These are phyloP conservation scores for Phoenix dactylifera DNA, from an alignment of 176 grass and related monocot species.

Conservation along the genomic window DNA sequence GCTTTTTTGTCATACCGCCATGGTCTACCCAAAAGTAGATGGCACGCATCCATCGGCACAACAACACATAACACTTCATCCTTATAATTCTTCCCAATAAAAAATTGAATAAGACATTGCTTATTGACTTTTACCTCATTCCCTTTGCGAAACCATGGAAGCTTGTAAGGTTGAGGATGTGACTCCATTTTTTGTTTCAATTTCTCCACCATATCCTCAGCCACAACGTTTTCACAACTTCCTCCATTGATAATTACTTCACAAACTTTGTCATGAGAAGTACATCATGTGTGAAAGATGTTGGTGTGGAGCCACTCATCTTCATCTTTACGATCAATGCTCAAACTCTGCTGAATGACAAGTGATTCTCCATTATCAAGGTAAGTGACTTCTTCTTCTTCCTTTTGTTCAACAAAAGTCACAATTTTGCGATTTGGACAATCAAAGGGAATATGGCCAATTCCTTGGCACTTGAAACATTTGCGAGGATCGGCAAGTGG, in stretches of 20 bases:
- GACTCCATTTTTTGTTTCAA: not conserved
- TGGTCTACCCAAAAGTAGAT: not conserved
- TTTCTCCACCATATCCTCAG: not conserved
- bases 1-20: not conserved
- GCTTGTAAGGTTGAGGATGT: not conserved
- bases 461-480: no score
- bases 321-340: no score
- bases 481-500: no score
- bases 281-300: not conserved
- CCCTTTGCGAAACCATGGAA: not conserved
- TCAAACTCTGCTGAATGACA: no score
- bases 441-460: no score
- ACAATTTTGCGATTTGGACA: no score
- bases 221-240: not conserved
- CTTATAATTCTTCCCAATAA: not conserved
- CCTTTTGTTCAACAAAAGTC: no score
- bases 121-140: not conserved
- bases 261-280: not conserved
- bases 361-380: no score
- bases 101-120: not conserved
- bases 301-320: not conserved
- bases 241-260: not conserved
- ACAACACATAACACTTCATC: not conserved
- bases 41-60: not conserved
- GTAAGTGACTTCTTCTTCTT: no score